Evolutionary conservation across 805 yeast species (phyloP).

Genomic region (Candida cerambycidarum): DNA sequence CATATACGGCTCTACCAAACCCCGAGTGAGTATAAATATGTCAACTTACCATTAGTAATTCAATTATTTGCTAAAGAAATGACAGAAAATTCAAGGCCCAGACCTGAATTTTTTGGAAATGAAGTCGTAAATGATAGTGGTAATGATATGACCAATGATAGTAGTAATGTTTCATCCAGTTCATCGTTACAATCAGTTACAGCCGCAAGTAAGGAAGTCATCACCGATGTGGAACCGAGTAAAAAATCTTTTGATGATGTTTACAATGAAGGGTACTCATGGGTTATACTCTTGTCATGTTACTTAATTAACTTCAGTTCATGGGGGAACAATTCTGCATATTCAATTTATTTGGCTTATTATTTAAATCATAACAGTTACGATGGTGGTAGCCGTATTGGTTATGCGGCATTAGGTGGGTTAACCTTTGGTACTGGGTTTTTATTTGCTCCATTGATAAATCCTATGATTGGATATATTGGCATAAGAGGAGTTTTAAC

Average conservation of each 20-base stretch:
- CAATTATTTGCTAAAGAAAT: no score
- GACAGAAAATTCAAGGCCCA: no score
- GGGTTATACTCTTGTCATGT: conserved; percentile 57
- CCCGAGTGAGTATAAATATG: no score
- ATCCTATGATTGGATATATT: conserved; percentile 41
- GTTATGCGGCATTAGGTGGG: conserved; percentile 69
- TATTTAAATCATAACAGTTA: conserved; percentile 52
- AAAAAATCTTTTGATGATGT: conserved; percentile 31
- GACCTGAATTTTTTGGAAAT: no score
- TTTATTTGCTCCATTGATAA: conserved; percentile 49
- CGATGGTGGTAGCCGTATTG: conserved; percentile 53
- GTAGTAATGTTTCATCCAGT: background rate
- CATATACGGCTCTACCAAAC: no score
- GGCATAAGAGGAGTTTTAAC: conserved; percentile 41
- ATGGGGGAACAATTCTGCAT: conserved; percentile 74
- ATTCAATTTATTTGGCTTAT: conserved; percentile 58
- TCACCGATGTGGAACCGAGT: background rate
- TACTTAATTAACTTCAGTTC: conserved; percentile 53
- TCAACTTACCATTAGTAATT: no score
- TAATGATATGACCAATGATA: background rate
- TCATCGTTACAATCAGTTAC: background rate
- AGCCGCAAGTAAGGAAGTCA: background rate
- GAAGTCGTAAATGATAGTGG: no score
- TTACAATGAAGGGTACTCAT: conserved; percentile 64
- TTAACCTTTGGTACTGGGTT: conserved; percentile 57